Evolutionary conservation across 1,284 basidiomycete species (phyloP).

Genomic region (Wolfiporia cocos): DNA sequence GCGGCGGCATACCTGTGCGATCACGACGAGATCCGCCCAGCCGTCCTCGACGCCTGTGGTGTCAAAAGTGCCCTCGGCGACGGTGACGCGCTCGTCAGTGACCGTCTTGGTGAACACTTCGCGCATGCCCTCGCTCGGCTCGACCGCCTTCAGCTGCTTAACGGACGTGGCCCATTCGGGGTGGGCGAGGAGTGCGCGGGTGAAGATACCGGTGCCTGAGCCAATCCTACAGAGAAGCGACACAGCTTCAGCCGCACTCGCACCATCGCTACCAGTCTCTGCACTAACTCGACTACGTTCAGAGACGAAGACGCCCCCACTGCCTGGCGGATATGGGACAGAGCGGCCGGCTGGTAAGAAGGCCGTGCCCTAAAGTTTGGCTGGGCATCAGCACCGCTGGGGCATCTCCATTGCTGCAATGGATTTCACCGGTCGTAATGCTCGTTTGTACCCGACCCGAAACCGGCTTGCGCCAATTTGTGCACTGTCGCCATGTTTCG

Average conservation of each 20-base stretch:
- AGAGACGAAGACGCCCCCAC: slow-evolving; percentile 35
- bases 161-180: slow-evolving; percentile 46
- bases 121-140: slow-evolving; percentile 74
- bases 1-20: slow-evolving; percentile 54
- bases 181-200: slow-evolving; percentile 64
- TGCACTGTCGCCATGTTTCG: slow-evolving; percentile 33
- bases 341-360: slow-evolving; percentile 55
- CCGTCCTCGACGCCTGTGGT: slow-evolving; percentile 46
- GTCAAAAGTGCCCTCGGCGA: slow-evolving; percentile 61
- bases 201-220: slow-evolving; percentile 76
- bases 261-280: neutral
- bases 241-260: neutral
- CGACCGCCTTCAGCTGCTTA: slow-evolving; percentile 51
- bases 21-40: slow-evolving; percentile 69
- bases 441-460: slow-evolving; percentile 66
- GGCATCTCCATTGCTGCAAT: no score
- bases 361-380: slow-evolving; percentile 49
- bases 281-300: slow-evolving; percentile 65
- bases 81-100: slow-evolving; percentile 42
- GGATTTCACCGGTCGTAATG: slow-evolving; percentile 58
- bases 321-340: slow-evolving; percentile 49
- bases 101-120: slow-evolving; percentile 48
- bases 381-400: neutral
- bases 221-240: slow-evolving; percentile 48
- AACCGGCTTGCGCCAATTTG: slow-evolving; percentile 55